A percentile compares a stretch with the other conserved stretches of the same genome.
Conservation (phyloP, 352 stramenopile species). For the Globisporangium takayamanum region DNA sequence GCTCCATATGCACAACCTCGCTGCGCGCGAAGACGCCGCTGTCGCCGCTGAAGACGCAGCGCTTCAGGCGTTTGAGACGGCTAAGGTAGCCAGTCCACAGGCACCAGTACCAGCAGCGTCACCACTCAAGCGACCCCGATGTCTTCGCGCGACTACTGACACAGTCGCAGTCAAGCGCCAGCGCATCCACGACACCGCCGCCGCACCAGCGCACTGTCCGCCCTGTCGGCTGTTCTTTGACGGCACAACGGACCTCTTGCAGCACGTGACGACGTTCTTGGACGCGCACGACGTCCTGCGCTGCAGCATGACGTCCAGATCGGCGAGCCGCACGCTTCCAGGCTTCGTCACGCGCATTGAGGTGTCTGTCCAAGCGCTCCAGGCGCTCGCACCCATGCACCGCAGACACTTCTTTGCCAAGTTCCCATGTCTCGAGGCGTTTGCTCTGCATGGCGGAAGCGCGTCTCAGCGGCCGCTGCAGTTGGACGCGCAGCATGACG, state of each 20-base stretch:
- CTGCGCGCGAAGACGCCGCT: slow-evolving; percentile 26
- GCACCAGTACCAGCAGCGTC: no score
- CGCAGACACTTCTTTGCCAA: slow-evolving; percentile 26
- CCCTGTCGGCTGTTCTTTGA: slow-evolving; percentile 36
- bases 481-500: slow-evolving; percentile 43
- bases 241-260: slow-evolving; percentile 37
- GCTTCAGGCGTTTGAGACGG: background rate
- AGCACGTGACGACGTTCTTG: slow-evolving; percentile 39
- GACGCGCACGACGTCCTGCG: slow-evolving; percentile 23
- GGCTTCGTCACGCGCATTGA: slow-evolving; percentile 30
- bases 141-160: background rate
- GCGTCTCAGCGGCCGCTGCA: slow-evolving; percentile 19
- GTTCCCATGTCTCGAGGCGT: slow-evolving; percentile 34
- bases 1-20: slow-evolving; percentile 50
- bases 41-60: slow-evolving; percentile 20
- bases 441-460: slow-evolving; percentile 22
- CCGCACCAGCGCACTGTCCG: background rate
- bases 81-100: no score
- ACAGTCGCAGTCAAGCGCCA: background rate
- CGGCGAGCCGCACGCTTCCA: slow-evolving; percentile 24
- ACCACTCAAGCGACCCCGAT: no score
- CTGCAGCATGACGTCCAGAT: slow-evolving; percentile 28
- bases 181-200: background rate
- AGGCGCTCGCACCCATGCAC: slow-evolving; percentile 13
- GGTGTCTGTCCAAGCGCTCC: slow-evolving; percentile 19